Evolutionary conservation across 768 basidiomycete species (phyloP).

Genomic region (Tulasnella sp.): DNA sequence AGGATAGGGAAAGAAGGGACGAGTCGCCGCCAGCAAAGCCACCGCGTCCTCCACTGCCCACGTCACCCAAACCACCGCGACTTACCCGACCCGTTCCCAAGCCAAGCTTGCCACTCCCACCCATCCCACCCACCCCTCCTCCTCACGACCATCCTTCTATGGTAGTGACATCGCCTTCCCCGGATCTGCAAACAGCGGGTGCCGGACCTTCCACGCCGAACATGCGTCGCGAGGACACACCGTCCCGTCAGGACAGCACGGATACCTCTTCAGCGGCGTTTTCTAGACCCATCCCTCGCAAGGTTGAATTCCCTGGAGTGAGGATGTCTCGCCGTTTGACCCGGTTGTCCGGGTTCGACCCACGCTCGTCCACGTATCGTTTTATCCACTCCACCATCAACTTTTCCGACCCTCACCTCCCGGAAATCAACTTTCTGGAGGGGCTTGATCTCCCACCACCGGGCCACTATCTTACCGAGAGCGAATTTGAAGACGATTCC

Average conservation of each 20-base stretch:
- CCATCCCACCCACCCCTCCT: background rate
- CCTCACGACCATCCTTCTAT: background rate
- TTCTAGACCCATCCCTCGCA: background rate
- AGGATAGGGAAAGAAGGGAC: background rate
- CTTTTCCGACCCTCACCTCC: constrained; percentile 5
- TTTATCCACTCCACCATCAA: constrained; percentile 8
- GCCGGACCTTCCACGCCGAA: background rate
- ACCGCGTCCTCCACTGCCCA: background rate
- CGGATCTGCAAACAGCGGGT: background rate
- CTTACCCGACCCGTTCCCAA: background rate
- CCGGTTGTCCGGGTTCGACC: constrained; percentile 6
- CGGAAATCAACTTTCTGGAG: constrained; percentile 7
- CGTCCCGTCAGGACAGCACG: background rate
- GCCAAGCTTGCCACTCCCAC: too few species aligned
- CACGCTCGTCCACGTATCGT: constrained; percentile 8
- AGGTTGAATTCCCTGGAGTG: background rate
- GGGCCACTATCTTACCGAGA: background rate
- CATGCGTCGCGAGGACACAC: background rate
- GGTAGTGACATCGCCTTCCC: background rate
- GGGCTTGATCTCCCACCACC: background rate
- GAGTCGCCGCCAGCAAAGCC: background rate
- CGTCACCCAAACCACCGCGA: background rate
- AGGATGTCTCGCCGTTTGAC: background rate
- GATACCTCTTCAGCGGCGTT: too few species aligned
- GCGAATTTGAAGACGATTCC: background rate